Base-by-base conservation (phyloP, 495 filamentous ascomycete genomes). In the Antarctomyces pellizariae region DNA sequence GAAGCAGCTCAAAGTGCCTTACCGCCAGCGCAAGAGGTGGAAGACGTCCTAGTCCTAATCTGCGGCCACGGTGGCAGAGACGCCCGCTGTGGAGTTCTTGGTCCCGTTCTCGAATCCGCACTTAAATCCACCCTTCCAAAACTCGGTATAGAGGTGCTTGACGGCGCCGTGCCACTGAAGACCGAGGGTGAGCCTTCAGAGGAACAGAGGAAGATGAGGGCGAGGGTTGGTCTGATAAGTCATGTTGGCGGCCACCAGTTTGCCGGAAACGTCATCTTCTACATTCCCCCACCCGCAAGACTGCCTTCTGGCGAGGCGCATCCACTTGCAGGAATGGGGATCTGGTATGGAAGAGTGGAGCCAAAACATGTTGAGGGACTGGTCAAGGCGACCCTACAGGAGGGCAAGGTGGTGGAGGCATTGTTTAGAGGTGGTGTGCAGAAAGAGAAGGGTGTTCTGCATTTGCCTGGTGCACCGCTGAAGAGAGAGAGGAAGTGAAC, bases 161-260 rank as follows among this genome's bases (percentile, higher is more conserved):
- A 49, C 1, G 47, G 46, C 0, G 42, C 57, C 0, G 49, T 54
- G 0, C 6, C 30, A 16, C 28, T 39, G 3, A 28, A 41, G 17
- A 29, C 44, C 2, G 35, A 35, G 7, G 36, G 30, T 18, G 16
- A 18, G 8, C 17, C 13, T 13, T 22, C 8, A 7, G 36, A 30
- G 16, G 25, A 25, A 14, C 6, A 20, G 9, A 16, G 17, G 5
- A 33, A 35, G 13, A 36, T 26, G 9, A 34, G 34, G 7, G 63
- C 61, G 2, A 56, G 67, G 34, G 61, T 92, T 4, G 78, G 66
- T 1, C 44, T 74, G 24, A 79, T 84, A 31, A 84, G 75, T 43
- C 84, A 95, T 51, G 64, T 95, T 29, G 78, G 80, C 0, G 84
- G 84, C 1, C 84, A 93, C 38, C 86, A 86, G 35, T 92, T 72